Evolutionary conservation across 2,329 filamentous ascomycete genomes (phyloP), one percentile per base, ranked within the genome.

Genomic region (Neopestalotiopsis sp.): DNA sequence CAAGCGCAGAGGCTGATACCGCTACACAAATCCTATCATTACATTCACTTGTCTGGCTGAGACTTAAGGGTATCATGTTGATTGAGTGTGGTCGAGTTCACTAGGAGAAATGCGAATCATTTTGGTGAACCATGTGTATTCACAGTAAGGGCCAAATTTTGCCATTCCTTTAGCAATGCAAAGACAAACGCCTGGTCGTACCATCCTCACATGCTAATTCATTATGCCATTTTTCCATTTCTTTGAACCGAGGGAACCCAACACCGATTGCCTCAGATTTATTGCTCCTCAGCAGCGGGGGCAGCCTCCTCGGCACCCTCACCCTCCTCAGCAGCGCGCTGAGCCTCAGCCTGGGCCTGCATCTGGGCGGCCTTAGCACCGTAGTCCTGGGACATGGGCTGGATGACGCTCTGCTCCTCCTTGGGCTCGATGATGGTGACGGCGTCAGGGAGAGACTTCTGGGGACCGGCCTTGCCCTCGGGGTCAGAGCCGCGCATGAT

Each of bases 341-440:
- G 81, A 77, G 89, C 89, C 79, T 89, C 88, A 74, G 89, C 91
- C 73, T 89, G 89, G 71, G 90, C 90, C 82, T 92, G 89, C 77
- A 84, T 81, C 80, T 86, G 84, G 72, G 87, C 87, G 72, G 88
- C 88, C 93, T 99, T 99, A 78, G 95, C 94, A 80, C 96, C 96
- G 87, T 99, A 99, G 89, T 99, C 97, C 88, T 98, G 94, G 86
- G 92, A 95, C 85, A 95, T 92, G 82, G 96, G 96, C 86, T 97
- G 94, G 79, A 97, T 90, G 75, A 98, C 92, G 79, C 92, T 91
- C 84, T 95, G 90, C 91, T 99, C 96, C 88, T 99, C 96, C 94
- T 99, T 99, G 87, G 96, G 97, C 90, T 99, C 96, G 86, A 98
- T 97, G 87, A 99, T 96, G 84, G 95, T 98, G 85, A 99, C 96